These are phyloP conservation scores for Cutaneotrichosporon arboriforme DNA, from an alignment of 1,284 basidiomycete species.

Conservation along the genomic window DNA sequence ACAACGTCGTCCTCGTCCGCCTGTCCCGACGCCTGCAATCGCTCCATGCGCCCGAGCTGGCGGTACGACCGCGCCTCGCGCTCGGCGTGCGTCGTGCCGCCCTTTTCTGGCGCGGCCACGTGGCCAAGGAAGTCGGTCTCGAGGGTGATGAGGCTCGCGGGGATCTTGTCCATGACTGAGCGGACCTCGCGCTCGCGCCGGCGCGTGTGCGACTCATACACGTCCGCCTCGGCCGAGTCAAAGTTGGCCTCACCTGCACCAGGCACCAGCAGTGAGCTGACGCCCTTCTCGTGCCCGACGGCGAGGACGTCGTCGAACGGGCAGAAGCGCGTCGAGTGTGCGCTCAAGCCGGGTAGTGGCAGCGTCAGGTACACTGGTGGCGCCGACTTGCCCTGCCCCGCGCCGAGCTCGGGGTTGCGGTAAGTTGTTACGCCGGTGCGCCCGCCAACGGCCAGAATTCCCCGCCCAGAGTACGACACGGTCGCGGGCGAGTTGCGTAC, in stretches of 20 bases:
- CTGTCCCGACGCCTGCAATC: conserved; percentile 64
- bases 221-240: conserved; percentile 88
- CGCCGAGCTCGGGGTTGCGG: conserved; percentile 20
- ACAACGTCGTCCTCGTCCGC: conserved; percentile 55
- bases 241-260: conserved; percentile 93
- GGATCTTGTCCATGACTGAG: conserved; percentile 87
- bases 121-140: conserved; percentile 78
- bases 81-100: conserved; percentile 53
- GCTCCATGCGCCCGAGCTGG: conserved; percentile 65
- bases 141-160: conserved; percentile 87
- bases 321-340: conserved; percentile 63
- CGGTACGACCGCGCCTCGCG: conserved; percentile 59
- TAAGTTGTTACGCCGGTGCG: conserved; percentile 75
- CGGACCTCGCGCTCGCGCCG: conserved; percentile 88
- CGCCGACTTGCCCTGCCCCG: conserved; percentile 1
- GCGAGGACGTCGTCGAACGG: conserved; percentile 91
- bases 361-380: conserved; percentile 65
- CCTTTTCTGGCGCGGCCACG: conserved; percentile 59
- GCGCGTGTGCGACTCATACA: conserved; percentile 79
- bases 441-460: conserved; percentile 72
- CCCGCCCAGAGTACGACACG: conserved; percentile 58
- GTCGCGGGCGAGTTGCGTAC: conserved; percentile 54
- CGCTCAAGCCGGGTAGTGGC: conserved; percentile 59
- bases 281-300: conserved; percentile 62
- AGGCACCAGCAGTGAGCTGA: conserved; percentile 82